Evolutionary conservation across 768 basidiomycete species (phyloP).

Genomic region (Symmetrospora coprosmae): DNA sequence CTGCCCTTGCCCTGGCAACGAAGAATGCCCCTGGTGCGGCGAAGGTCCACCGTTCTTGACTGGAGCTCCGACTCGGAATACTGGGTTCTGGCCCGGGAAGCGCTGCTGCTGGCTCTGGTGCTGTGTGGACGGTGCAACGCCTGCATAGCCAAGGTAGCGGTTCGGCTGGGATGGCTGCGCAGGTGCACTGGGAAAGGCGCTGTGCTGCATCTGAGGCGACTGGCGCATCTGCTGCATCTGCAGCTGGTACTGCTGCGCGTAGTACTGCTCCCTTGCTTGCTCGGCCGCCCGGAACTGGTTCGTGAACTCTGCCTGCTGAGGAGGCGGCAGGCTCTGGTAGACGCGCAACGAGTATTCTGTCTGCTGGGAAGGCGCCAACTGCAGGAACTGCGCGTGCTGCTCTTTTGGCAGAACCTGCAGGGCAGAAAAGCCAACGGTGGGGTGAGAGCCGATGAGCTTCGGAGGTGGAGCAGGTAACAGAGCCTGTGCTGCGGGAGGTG

Average conservation of each 20-base stretch:
- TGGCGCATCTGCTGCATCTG: too few relatives aligned
- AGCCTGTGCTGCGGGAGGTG: too few relatives aligned
- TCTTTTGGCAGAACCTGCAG: constrained; percentile 4
- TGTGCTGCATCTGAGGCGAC: too few relatives aligned
- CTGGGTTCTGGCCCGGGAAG: constrained; percentile 19
- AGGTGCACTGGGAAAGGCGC: too few relatives aligned
- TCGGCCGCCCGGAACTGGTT: not conserved
- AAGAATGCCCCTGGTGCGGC: too few relatives aligned
- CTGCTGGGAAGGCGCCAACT: constrained; percentile 9
- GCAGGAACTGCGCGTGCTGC: constrained; percentile 8
- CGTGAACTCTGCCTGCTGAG: constrained; percentile 6
- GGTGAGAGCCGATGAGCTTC: constrained; percentile 1
- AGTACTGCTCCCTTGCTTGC: not conserved
- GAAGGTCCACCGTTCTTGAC: too few relatives aligned
- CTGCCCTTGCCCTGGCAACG: too few relatives aligned
- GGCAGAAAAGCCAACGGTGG: constrained; percentile 6
- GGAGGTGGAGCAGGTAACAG: constrained; percentile 9
- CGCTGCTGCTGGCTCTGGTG: constrained; percentile 9
- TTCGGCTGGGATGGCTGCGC: too few relatives aligned
- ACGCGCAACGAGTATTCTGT: constrained; percentile 19
- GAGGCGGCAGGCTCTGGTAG: not conserved
- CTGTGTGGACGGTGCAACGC: not conserved
- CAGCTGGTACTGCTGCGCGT: too few relatives aligned
- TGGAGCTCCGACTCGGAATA: constrained; percentile 12
- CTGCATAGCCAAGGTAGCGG: constrained; percentile 5